Evolutionary conservation across 805 yeast species (phyloP), one percentile per base, ranked within the genome.

Genomic region (Cyberlindnera japonica): DNA sequence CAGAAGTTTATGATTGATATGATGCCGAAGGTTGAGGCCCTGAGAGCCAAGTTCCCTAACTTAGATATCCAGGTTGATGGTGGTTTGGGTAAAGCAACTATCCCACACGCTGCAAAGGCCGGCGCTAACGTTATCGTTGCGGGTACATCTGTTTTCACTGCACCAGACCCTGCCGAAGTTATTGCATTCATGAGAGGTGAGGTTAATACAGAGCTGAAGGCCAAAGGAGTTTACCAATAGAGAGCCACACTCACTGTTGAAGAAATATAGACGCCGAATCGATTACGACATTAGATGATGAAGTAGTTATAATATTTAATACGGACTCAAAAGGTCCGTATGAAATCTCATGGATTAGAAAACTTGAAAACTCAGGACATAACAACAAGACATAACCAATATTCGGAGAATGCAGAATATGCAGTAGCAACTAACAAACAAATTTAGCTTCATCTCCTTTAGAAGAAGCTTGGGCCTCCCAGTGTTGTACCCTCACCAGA

Each of bases 101-200:
- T 91, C 35, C 83, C 79, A 39, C 74, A 70, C 15, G 97, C 97
- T 30, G 96, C 97, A n/a, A 74, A 77, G 39, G 97, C 98, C 10
- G 99, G 99, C 41, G 99, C 99, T 37, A 93, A 93, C 58, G 96
- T 90, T 35, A 89, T 93, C 58, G 99, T 93, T 35, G 97, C 99
- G 4, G 99, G 99, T 33, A 91, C 97, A 13, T 76, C 95, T 36
- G 95, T 91, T 13, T 93, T 90, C 69, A 80, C 81, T 44, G 95
- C 97, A 7, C 69, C 74, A 10, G 81, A 83, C 50, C 96, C 98
- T 16, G 68, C 67, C 10, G 83, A 78, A 50, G 83, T 88, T 51
- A 90, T 93, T 51, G 67, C 67, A 37, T 72, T 73, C 53, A 70
- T 90, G 68, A 80, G 88, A 55, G 67, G 61, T 20, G 71, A 78